These are phyloP conservation scores for Chondrostereum purpureum DNA, from an alignment of 1,284 basidiomycete species.

Conservation along the genomic window DNA sequence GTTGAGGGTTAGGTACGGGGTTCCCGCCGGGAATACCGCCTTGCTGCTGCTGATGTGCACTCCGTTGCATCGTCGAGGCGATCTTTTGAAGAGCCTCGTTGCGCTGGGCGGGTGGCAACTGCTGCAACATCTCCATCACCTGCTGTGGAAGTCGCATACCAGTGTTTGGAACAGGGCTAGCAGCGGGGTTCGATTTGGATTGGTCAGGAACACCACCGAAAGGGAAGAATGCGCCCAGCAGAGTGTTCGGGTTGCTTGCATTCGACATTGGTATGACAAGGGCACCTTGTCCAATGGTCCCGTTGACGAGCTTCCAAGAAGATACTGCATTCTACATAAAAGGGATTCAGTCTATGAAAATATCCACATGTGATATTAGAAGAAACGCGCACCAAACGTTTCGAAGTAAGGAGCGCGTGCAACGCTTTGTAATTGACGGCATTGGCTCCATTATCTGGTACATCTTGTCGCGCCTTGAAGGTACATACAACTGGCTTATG, in stretches of 20 bases:
- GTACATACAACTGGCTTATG: slow-evolving; percentile 29
- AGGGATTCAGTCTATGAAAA: slow-evolving; percentile 1
- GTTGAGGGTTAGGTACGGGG: slow-evolving; percentile 5
- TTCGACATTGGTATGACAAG: slow-evolving; percentile 40
- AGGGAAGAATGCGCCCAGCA: slow-evolving; percentile 51
- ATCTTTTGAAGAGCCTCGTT: too few relatives aligned
- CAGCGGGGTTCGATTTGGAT: slow-evolving; percentile 20
- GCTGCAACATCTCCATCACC: too few relatives aligned
- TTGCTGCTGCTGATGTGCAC: slow-evolving; percentile 1
- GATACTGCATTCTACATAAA: slow-evolving; percentile 45
- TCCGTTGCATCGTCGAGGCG: too few relatives aligned
- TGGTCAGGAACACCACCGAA: slow-evolving; percentile 50
- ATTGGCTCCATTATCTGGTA: slow-evolving; percentile 27
- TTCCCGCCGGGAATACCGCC: not conserved
- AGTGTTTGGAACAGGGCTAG: slow-evolving; percentile 15
- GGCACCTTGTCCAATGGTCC: slow-evolving; percentile 37
- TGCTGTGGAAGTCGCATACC: too few relatives aligned
- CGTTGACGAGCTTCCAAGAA: slow-evolving; percentile 45
- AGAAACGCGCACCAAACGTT: slow-evolving; percentile 33
- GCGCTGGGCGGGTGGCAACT: slow-evolving; percentile 6
- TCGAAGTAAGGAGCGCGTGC: slow-evolving; percentile 32
- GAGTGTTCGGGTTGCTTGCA: slow-evolving; percentile 16
- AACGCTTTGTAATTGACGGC: slow-evolving; percentile 34
- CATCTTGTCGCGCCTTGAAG: slow-evolving; percentile 23
- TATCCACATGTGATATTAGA: not conserved